Conservation (phyloP, 306 rosid species). For the Vicia sativa region DNA sequence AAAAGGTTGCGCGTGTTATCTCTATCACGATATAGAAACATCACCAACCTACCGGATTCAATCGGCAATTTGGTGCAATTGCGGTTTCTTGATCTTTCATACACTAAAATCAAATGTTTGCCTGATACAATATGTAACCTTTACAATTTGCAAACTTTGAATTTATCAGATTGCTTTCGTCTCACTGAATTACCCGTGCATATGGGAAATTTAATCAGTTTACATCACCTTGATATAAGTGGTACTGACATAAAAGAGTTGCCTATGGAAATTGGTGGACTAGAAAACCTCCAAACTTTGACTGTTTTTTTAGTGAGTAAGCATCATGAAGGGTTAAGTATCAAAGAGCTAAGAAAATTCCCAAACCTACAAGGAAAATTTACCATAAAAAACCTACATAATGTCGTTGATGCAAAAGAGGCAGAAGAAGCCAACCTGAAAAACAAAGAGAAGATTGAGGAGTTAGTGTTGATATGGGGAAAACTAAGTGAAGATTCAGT, state of each 20-base stretch:
- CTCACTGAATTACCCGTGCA: not conserved
- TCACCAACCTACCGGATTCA: not conserved
- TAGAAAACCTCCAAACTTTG: not conserved
- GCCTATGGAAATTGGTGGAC: not conserved
- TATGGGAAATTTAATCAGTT: not conserved
- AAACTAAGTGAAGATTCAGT: too few relatives aligned
- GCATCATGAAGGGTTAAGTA: too few relatives aligned
- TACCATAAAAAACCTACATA: too few relatives aligned
- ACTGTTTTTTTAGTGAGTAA: too few relatives aligned
- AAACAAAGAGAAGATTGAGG: too few relatives aligned
- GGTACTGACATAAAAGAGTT: not conserved
- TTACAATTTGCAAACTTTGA: slow-evolving; percentile 17
- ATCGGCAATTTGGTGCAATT: not conserved
- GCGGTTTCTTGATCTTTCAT: not conserved
- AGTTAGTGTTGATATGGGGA: too few relatives aligned
- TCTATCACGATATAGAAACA: not conserved
- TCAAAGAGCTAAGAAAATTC: too few relatives aligned
- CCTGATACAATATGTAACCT: not conserved
- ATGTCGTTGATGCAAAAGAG: too few relatives aligned
- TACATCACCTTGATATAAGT: not conserved
- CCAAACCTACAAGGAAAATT: too few relatives aligned
- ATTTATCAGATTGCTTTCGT: not conserved
- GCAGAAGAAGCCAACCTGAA: too few relatives aligned
- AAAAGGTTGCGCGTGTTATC: not conserved
- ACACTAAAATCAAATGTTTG: not conserved